These are phyloP conservation scores for Wallacemonas sp. DNA, from an alignment of 208 protist species.

Conservation along the genomic window DNA sequence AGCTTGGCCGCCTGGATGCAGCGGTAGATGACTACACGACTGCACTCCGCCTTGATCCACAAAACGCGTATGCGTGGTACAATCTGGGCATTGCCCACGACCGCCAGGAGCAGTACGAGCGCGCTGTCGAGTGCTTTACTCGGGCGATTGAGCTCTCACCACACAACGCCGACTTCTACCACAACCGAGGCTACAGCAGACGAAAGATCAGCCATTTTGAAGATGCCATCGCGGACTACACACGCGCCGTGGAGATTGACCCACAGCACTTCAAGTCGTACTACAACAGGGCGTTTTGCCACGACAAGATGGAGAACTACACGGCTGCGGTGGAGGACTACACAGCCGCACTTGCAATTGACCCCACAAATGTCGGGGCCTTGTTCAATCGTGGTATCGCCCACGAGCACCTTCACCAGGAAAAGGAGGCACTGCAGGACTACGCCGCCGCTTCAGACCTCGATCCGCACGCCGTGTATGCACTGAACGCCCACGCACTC, in stretches of 20 bases:
- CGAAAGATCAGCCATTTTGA: constrained; percentile 63
- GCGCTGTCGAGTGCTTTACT: constrained; percentile 66
- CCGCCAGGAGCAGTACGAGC: constrained; percentile 44
- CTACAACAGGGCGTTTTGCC: constrained; percentile 93
- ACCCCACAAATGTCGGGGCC: constrained; percentile 65
- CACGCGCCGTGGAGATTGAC: constrained; percentile 60
- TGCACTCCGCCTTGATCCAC: constrained; percentile 65
- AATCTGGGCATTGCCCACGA: constrained; percentile 90
- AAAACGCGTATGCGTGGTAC: constrained; percentile 88
- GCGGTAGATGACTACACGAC: constrained; percentile 80
- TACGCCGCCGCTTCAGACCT: constrained; percentile 66
- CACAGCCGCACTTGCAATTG: constrained; percentile 65
- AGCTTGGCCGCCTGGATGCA: constrained; percentile 50
- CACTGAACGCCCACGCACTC: constrained; percentile 82
- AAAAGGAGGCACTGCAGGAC: constrained; percentile 71
- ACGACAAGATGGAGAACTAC: constrained; percentile 72
- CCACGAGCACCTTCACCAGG: constrained; percentile 62
- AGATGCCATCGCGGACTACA: constrained; percentile 84
- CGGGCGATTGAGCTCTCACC: constrained; percentile 69
- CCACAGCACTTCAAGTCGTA: constrained; percentile 88
- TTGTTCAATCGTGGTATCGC: constrained; percentile 87
- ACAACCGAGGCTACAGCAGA: constrained; percentile 81
- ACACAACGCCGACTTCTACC: constrained; percentile 71
- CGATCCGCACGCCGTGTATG: constrained; percentile 56
- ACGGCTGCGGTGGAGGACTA: constrained; percentile 74